Evolutionary conservation across 768 basidiomycete genomes (phyloP), one percentile per base, ranked within the genome.

Genomic region (Multifurca ochricompacta): DNA sequence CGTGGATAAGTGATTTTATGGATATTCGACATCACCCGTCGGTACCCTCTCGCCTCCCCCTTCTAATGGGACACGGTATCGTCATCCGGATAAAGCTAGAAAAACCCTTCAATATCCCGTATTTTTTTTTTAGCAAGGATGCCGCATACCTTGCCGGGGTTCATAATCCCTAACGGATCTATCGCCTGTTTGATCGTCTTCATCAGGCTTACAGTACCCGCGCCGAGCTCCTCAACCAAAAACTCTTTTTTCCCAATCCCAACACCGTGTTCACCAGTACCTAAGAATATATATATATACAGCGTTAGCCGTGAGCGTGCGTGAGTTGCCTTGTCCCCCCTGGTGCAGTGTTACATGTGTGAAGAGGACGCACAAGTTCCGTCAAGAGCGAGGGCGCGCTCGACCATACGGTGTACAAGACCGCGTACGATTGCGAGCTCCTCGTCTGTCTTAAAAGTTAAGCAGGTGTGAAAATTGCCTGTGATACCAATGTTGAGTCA

Each of bases 181-280:
- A 91, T 67, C 0, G 80, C 73, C 54, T 70, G 68, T 68, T 95
- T 95, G 62, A 95, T 79, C 11, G 74, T 77, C 69, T 86, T 84
- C 91, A 95, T 93, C 23, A 94, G 66, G 45, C 78, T 76, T 8
- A 95, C 85, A 0, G 93, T 94, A 2, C 87, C 89, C 23, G 73
- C 73, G 0, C 93, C 92, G 0, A 96, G 75, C 64, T 96, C 93
- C 36, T 83, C 77, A 13, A 78, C 74, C n/a, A 96, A 74, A 64
- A 84, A 94, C 56, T 84, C 75, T 54, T 78, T 80, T 72, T 93
- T 93, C 5, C 91, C 91, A 9, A 92, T 72, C 0, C 91, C 91
- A 6, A 93, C 87, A 2, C 91, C 91, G 63, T 93, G 91, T 62
- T 93, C 91, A 3, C 87, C 87, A 0, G 83, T 85, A 60, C 82